Base-by-base conservation (phyloP, 441 rosid genomes). In the Gossypium gossypioides region DNA sequence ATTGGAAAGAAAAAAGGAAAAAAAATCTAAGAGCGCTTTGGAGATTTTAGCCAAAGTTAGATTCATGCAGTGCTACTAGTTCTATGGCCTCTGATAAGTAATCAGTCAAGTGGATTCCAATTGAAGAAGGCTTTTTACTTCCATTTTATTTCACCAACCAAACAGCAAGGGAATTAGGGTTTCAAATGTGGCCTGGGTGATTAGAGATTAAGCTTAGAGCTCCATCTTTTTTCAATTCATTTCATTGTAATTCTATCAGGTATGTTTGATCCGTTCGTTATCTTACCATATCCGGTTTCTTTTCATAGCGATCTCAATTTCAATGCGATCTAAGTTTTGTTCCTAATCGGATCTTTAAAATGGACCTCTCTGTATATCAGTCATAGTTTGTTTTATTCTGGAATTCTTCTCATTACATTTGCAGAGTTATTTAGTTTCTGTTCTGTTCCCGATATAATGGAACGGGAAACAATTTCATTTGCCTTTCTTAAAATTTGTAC, bases 281-380 rank as follows among this genome's bases (percentile, higher is more conserved):
- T 67, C 32, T 3, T 51, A 25, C 48, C 16, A 51, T 18, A 68
- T 69, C 48, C 12, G 22, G 2, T 54, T 70, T 70, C 13, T 70
- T 57, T 24, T 57, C 12, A 12, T 13, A 1, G 15, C 4, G 73
- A 70, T 70, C 56, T 70, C n/a, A 58, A 56, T 12, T 58, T 42
- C 6, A 21, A 42, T 15, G 25, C 42, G 32, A 19, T 69, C 51
- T 52, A 19, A 34, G 29, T 27, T 18, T 52, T 58, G 4, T 54
- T 34, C 19, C 16, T 29, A 4, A 69, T 54, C 62, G 51, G 62
- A 54, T 54, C 72, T 69, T 69, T 18, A 54, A 68, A 68, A 25
- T 50, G 27, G 46, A 68, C 52, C 46, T 22, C 56, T 66, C 12
- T 46, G 56, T 24, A n/a, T 64, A 37, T 10, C 15, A 10, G 1